Conservation (phyloP, 345 rosid genomes). For the Abelmoschus esculentus region DNA sequence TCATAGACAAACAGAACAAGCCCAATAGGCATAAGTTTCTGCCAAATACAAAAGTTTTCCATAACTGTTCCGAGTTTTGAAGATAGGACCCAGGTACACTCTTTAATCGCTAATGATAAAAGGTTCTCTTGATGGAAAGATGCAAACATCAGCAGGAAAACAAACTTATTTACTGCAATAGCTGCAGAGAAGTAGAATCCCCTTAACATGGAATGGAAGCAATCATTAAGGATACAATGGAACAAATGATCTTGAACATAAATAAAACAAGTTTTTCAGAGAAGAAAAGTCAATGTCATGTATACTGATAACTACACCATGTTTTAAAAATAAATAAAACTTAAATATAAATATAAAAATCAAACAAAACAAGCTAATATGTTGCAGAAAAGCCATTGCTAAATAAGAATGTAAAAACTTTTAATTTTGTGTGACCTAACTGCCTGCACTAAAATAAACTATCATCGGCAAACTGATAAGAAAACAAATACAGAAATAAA, state of each 20-base stretch:
- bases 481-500: not conserved
- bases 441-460: not conserved
- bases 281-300: not conserved
- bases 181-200: not conserved
- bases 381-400: not conserved
- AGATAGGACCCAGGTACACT: not conserved
- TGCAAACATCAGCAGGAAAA: not conserved
- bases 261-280: not conserved
- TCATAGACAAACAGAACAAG: not conserved
- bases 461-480: not conserved
- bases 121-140: not conserved
- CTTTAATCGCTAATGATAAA: not conserved
- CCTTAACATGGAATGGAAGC: not conserved
- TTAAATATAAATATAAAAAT: not conserved
- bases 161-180: not conserved
- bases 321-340: not conserved
- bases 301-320: not conserved
- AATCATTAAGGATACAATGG: not conserved
- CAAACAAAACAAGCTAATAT: not conserved
- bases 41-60: not conserved
- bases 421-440: not conserved
- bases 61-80: not conserved
- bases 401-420: not conserved
- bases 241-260: not conserved
- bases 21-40: not conserved